Evolutionary conservation across 352 stramenopile species (phyloP), one percentile per base, ranked within the genome.

Genomic region (Phytophthora colocasiae): DNA sequence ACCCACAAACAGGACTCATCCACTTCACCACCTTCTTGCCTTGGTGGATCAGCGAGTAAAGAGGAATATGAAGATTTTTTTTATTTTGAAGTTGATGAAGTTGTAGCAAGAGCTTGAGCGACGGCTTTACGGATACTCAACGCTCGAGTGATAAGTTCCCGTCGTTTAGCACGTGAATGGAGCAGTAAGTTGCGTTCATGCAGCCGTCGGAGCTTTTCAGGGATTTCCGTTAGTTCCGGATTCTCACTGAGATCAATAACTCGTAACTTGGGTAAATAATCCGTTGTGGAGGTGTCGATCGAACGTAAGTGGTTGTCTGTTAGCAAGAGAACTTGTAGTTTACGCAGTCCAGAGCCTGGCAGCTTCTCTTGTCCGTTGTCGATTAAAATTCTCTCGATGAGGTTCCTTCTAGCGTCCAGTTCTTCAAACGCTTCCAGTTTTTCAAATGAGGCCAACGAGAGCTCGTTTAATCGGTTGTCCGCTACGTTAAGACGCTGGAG

Each of bases 181-280:
- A 89, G 54, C 36, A 91, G 76, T 65, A 87, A 22, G 52, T 91
- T 83, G 32, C 78, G 75, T 45, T 89, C 82, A 38, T 91, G 82
- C 22, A 91, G 63, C 0, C 82, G 78, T n/a, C 80, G 75, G 11
- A 89, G 44, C n/a, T 79, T 83, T 22, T 91, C 82, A 5, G 82
- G 79, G 15, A 40, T 60, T 22, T 83, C 45, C 9, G 63, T 63
- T 10, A 79, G 67, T 15, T 63, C 55, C 1, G 60, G 59, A 43
- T 87, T 87, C 7, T 71, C 80, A 32, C 50, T 69, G 17, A 91
- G 46, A 54, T 89, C 82, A 11, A 91, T 66, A 5, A 77, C 61
- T 1, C 66, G 73, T 9, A 91, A 51, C 7, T 60, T 58, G 19
- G 65, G 56, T 9, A 89, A 51, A 3, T 54, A 40, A 9, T 64